These are phyloP conservation scores for Coemansia sp. DNA, from an alignment of 192 early-diverging fungal genomes.

Conservation along the genomic window DNA sequence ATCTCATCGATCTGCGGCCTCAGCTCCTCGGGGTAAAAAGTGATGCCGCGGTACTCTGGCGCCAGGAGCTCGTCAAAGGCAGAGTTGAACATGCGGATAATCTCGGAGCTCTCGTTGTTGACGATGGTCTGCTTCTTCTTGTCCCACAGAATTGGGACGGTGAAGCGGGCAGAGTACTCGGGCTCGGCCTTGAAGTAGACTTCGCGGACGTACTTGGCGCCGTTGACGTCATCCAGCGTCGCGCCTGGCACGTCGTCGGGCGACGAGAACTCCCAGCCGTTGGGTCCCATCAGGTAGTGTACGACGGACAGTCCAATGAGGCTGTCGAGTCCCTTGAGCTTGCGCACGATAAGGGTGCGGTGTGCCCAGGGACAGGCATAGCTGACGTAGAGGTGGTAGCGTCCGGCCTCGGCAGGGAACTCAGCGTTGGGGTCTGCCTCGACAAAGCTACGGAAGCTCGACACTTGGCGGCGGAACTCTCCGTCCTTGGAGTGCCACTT, in stretches of 20 bases:
- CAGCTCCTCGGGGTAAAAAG: slow-evolving; percentile 83
- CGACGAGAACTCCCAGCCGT: slow-evolving; percentile 82
- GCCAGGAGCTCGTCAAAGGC: slow-evolving; percentile 79
- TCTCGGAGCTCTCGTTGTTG: slow-evolving; percentile 97
- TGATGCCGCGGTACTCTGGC: slow-evolving; percentile 64
- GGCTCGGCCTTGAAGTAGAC: slow-evolving; percentile 91
- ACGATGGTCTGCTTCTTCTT: slow-evolving; percentile 90
- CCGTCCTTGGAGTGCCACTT: slow-evolving; percentile 76
- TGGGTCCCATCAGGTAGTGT: slow-evolving; percentile 74
- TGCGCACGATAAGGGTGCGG: slow-evolving; percentile 82
- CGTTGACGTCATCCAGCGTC: slow-evolving; percentile 75
- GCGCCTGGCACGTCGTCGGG: slow-evolving; percentile 75
- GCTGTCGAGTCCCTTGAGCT: slow-evolving; percentile 87
- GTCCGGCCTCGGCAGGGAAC: slow-evolving; percentile 74
- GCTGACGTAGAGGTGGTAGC: slow-evolving; percentile 83
- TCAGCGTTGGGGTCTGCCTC: slow-evolving; percentile 57
- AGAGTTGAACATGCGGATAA: slow-evolving; percentile 93
- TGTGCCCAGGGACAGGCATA: slow-evolving; percentile 82
- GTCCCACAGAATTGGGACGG: slow-evolving; percentile 98
- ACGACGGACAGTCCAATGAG: slow-evolving; percentile 88
- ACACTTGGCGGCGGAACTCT: slow-evolving; percentile 78
- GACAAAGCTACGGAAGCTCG: slow-evolving; percentile 69
- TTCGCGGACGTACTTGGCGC: slow-evolving; percentile 78
- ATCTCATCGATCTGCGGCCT: slow-evolving; percentile 77
- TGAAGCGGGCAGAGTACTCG: slow-evolving; percentile 73